Evolutionary conservation across 1,284 basidiomycete species (phyloP).

Genomic region (Ustilago nuda): DNA sequence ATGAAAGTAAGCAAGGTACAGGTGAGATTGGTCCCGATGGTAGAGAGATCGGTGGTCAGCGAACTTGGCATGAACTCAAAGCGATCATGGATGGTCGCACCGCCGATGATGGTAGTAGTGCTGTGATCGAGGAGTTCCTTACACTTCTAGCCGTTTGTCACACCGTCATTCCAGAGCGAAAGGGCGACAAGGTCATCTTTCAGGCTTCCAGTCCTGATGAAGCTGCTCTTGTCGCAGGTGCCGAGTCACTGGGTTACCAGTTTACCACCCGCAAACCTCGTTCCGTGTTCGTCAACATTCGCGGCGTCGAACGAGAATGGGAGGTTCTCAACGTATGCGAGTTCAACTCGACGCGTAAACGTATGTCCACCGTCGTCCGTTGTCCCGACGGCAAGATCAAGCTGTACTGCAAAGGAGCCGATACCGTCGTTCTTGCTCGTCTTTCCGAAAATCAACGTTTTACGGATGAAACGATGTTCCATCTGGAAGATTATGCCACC

Average conservation of each 20-base stretch:
- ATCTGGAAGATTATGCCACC: conserved; percentile 85
- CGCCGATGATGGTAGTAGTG: conserved; percentile 71
- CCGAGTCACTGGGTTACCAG: conserved; percentile 89
- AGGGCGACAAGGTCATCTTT: conserved; percentile 76
- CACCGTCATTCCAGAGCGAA: conserved; percentile 94
- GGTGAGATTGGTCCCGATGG: conserved; percentile 70
- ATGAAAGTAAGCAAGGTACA: conserved; percentile 79
- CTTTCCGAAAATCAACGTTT: conserved; percentile 75
- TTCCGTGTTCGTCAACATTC: conserved; percentile 87
- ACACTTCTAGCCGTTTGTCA: conserved; percentile 94
- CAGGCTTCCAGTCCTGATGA: conserved; percentile 99
- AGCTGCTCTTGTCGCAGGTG: conserved; percentile 93
- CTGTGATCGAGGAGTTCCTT: conserved; percentile 84
- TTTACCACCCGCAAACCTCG: conserved; percentile 96
- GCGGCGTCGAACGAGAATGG: conserved; percentile 81
- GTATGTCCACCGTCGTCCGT: conserved; percentile 95
- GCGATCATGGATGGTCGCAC: conserved; percentile 71
- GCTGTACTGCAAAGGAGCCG: conserved; percentile 95
- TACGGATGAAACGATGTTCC: conserved; percentile 85
- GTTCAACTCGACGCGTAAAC: conserved; percentile 96
- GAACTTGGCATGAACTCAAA: conserved; percentile 80
- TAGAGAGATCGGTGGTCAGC: conserved; percentile 74
- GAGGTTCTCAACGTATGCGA: conserved; percentile 97
- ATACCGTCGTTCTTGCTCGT: conserved; percentile 80
- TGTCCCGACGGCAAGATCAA: conserved; percentile 91